phyloP scores from a whole-genome alignment of 2,329 filamentous ascomycete genomes.

The Bipolaris cookei region DNA sequence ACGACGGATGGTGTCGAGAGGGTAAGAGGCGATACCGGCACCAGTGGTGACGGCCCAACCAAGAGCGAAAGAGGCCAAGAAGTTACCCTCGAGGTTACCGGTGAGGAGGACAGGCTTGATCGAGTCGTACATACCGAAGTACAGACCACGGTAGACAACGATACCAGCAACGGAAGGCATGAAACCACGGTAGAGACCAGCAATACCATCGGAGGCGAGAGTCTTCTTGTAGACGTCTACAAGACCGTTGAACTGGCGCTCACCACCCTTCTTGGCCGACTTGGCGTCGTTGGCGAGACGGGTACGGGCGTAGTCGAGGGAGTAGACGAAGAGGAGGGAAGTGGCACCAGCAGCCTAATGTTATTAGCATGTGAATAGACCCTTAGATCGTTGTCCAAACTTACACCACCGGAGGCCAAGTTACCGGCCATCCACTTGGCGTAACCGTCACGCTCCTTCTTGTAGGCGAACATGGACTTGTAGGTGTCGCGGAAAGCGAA shows the following conservation, averaged over 20 bases:
- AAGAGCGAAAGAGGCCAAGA: conserved; percentile 98
- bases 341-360: conserved; percentile 92
- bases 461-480: conserved; percentile 99
- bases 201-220: conserved; percentile 96
- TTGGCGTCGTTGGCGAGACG: conserved; percentile 99
- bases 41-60: conserved; percentile 99
- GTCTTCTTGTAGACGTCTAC: conserved; percentile 99
- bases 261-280: conserved; percentile 95
- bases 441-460: conserved; percentile 99
- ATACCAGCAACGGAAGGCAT: conserved; percentile 99
- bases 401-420: conserved; percentile 99
- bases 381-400: conserved; percentile 47
- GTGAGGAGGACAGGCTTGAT: conserved; percentile 98
- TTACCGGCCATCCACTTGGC: conserved; percentile 99
- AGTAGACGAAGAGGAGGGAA: conserved; percentile 99
- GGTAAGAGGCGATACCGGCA: conserved; percentile 99
- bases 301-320: conserved; percentile 99
- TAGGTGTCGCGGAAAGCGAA: conserved; percentile 99
- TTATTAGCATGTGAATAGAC: conserved; percentile 19
- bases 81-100: conserved; percentile 93
- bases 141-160: conserved; percentile 99
- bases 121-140: conserved; percentile 99
- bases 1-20: conserved; percentile 99
- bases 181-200: conserved; percentile 99
- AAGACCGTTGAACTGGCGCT: conserved; percentile 99